Evolutionary conservation across 2,329 filamentous ascomycete species (phyloP).

Genomic region (Fusarium temperatum): DNA sequence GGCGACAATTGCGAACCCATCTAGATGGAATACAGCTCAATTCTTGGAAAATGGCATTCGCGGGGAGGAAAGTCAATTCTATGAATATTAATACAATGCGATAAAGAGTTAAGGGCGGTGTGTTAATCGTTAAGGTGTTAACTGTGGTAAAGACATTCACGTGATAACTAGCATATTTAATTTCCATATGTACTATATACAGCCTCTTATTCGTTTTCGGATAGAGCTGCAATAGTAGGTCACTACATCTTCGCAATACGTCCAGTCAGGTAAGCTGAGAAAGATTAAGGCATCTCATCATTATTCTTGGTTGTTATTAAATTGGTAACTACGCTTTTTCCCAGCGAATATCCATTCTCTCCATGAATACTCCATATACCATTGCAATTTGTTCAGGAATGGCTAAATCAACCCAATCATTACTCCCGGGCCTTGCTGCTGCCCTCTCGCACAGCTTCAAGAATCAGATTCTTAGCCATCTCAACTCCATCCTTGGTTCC

Average conservation of each 20-base stretch:
- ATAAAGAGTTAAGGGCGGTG: conserved; percentile 7
- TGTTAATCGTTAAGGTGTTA: neutral
- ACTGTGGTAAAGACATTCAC: neutral
- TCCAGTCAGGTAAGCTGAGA: neutral
- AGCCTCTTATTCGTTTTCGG: too few species aligned
- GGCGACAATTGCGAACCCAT: conserved; percentile 39
- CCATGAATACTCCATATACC: conserved; percentile 21
- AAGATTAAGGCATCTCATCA: neutral
- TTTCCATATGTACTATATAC: neutral
- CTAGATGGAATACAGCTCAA: neutral
- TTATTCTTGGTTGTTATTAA: conserved; percentile 36
- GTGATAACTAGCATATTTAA: conserved; percentile 26
- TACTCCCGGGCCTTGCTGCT: conserved; percentile 48
- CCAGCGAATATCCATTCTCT: conserved; percentile 8
- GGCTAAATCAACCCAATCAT: conserved; percentile 13
- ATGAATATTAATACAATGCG: neutral
- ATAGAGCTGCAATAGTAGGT: too few species aligned
- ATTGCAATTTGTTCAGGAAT: conserved; percentile 24
- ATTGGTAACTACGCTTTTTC: conserved; percentile 4
- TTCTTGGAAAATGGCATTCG: neutral
- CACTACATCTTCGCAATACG: neutral
- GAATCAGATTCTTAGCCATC: conserved; percentile 86
- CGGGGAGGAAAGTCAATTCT: neutral
- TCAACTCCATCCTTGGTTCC: conserved; percentile 84
- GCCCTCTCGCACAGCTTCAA: conserved; percentile 80